Conservation (phyloP, 305 asterid species). For the Ajuga reptans region DNA sequence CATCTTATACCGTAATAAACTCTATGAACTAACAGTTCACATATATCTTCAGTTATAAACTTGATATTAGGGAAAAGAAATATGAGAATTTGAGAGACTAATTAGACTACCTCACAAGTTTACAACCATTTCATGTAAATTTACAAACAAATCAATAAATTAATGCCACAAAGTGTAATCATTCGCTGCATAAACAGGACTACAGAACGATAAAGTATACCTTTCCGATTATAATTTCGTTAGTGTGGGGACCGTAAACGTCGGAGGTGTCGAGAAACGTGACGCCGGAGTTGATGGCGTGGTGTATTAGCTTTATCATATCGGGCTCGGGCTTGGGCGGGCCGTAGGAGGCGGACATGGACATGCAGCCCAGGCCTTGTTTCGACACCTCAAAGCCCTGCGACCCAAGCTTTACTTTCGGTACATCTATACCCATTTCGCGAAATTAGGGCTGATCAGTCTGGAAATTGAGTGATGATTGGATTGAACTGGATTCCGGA, state of each 20-base stretch:
- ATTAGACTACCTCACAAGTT: no score
- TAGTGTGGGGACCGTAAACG: constrained; percentile 34
- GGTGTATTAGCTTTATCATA: constrained; percentile 40
- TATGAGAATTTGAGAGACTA: no score
- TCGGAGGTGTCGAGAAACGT: constrained; percentile 43
- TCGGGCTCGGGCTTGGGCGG: constrained; percentile 35
- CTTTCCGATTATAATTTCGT: constrained; percentile 35
- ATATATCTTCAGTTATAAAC: neutral
- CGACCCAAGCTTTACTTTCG: constrained; percentile 39
- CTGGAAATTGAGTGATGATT: neutral
- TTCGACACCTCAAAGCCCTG: constrained; percentile 45
- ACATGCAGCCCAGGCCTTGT: constrained; percentile 44
- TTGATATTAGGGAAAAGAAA: no score
- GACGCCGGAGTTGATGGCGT: constrained; percentile 35
- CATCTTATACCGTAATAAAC: neutral
- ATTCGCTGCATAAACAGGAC: neutral
- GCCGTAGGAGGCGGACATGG: constrained; percentile 35
- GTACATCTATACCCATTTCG: constrained; percentile 19
- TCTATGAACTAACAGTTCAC: neutral
- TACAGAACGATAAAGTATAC: neutral
- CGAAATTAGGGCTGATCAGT: neutral
- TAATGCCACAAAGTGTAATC: neutral
- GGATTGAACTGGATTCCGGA: neutral
- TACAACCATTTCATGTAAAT: no score
- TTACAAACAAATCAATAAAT: neutral